phyloP scores from a whole-genome alignment of 495 filamentous ascomycete species.

The Terfezia boudieri region DNA sequence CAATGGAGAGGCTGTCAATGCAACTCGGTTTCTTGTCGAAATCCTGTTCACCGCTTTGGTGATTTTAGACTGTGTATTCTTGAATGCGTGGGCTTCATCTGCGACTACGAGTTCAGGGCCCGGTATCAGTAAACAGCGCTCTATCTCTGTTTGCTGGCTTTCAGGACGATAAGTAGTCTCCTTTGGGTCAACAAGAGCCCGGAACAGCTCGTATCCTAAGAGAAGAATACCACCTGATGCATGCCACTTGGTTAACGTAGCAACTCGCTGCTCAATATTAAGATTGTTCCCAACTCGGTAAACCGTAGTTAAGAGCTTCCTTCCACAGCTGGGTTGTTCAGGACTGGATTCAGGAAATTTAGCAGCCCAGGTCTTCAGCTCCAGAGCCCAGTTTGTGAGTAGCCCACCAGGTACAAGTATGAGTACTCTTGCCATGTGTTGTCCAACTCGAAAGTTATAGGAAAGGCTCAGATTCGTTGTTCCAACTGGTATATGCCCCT shows the following conservation, averaged over 20 bases:
- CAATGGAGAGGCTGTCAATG: constrained; percentile 69
- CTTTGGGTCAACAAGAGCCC: background rate
- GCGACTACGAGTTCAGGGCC: constrained; percentile 53
- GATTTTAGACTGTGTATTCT: constrained; percentile 35
- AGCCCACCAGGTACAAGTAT: background rate
- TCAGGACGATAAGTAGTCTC: background rate
- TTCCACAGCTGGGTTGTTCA: background rate
- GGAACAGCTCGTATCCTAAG: background rate
- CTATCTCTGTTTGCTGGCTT: background rate
- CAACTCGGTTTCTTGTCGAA: constrained; percentile 49
- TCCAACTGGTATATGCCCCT: background rate
- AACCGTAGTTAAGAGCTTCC: background rate
- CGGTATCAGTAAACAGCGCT: background rate
- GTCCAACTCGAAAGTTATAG: background rate
- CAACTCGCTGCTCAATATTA: background rate
- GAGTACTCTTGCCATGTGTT: background rate
- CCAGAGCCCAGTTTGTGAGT: background rate
- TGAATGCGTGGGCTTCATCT: constrained; percentile 70
- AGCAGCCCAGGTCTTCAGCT: background rate
- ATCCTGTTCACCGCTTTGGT: constrained; percentile 32
- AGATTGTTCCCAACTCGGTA: background rate
- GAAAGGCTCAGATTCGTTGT: background rate
- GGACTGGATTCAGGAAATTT: background rate
- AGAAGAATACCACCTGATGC: background rate
- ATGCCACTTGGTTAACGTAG: background rate